Conservation (phyloP, 2,329 filamentous ascomycete genomes). For the Claviceps quebecensis region DNA sequence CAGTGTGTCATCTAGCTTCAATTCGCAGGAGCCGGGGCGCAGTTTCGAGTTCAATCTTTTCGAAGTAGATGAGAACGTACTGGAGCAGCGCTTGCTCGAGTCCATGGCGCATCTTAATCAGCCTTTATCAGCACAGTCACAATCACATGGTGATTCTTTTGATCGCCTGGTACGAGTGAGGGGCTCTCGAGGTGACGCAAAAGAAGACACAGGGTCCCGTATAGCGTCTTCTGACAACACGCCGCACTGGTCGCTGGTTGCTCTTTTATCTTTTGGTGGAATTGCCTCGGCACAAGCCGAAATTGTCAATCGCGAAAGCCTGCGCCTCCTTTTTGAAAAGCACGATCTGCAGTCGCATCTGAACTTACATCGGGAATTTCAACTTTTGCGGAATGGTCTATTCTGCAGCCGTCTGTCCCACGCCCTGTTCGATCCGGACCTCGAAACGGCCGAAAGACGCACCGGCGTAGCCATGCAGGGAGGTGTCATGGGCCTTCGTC, state of each 20-base stretch:
- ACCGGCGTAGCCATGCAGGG: conserved; percentile 55
- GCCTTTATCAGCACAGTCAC: conserved; percentile 13
- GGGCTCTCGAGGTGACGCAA: conserved; percentile 18
- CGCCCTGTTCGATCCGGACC: conserved; percentile 71
- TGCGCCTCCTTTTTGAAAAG: conserved; percentile 59
- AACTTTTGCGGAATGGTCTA: conserved; percentile 70
- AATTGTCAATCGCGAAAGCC: conserved; percentile 62
- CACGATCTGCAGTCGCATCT: conserved; percentile 63
- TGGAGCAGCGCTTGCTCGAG: conserved; percentile 32
- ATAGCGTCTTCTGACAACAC: conserved; percentile 21
- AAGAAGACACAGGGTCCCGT: neutral
- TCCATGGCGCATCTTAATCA: conserved; percentile 34
- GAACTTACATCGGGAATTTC: conserved; percentile 61
- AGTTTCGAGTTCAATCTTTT: conserved; percentile 28
- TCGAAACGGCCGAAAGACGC: conserved; percentile 63
- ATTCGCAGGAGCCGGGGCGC: conserved; percentile 4
- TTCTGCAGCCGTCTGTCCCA: conserved; percentile 70
- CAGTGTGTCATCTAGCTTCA: neutral
- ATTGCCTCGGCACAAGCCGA: conserved; percentile 61
- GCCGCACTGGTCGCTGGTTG: conserved; percentile 45
- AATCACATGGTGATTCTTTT: conserved; percentile 21
- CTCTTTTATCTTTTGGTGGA: conserved; percentile 62
- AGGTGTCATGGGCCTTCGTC: conserved; percentile 64
- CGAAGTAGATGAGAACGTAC: conserved; percentile 29
- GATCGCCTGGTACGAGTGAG: conserved; percentile 25